Conservation (phyloP, 139 green algal genomes). For the Chlorella sp. region DNA sequence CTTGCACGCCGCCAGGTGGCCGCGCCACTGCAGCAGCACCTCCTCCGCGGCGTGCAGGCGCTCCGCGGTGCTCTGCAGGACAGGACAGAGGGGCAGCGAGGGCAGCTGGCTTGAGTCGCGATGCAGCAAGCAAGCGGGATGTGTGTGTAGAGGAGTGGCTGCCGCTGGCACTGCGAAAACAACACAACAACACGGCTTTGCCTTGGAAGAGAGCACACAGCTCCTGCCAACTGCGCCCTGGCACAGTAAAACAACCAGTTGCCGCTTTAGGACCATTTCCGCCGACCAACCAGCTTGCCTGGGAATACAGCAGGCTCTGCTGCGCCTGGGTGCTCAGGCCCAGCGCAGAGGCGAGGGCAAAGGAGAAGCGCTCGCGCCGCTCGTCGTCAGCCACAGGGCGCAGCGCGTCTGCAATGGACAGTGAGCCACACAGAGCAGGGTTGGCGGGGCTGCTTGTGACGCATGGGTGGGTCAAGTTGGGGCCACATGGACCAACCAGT, state of each 20-base stretch:
- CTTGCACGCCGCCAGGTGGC: neutral
- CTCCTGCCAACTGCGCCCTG: too few species aligned
- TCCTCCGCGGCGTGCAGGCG: neutral
- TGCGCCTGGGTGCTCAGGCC: neutral
- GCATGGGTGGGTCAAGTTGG: neutral
- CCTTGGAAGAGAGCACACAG: neutral
- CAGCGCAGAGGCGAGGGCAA: neutral
- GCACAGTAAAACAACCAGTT: too few species aligned
- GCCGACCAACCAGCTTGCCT: too few species aligned
- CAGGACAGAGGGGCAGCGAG: neutral
- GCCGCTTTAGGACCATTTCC: too few species aligned
- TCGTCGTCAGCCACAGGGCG: neutral
- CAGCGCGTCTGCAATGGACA: neutral
- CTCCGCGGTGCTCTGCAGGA: neutral
- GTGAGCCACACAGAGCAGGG: neutral
- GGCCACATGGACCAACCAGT: neutral
- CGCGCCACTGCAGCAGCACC: conserved; percentile 1
- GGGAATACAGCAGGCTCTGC: neutral
- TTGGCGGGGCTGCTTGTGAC: neutral
- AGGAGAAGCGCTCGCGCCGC: neutral
- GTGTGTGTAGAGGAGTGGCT: neutral
- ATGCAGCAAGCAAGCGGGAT: neutral
- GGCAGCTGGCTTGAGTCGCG: too few species aligned
- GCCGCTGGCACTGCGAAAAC: neutral
- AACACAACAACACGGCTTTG: too few species aligned